A percentile compares a stretch with the other conserved stretches of the same genome.
Evolutionary conservation across 2,329 filamentous ascomycete species (phyloP).

Genomic region (Cylindrodendrum hubeiense): DNA sequence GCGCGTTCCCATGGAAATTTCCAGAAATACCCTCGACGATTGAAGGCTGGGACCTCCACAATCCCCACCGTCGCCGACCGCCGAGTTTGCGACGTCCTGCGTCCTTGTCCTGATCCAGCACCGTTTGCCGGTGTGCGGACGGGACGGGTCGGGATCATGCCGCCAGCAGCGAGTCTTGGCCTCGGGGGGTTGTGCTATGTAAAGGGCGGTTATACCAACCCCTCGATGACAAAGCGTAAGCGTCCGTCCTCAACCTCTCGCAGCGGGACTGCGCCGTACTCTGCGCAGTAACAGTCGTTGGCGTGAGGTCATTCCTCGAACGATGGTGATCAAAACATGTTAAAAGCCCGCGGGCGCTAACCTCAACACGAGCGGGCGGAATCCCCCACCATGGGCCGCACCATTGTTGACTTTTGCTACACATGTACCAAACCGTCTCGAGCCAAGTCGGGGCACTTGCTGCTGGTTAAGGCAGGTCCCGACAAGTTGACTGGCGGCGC

Average conservation of each 20-base stretch:
- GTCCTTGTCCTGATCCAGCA: not conserved
- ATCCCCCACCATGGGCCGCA: not conserved
- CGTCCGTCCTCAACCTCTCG: not conserved
- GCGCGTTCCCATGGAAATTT: not conserved
- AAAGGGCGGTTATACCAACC: not conserved
- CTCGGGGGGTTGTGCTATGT: not conserved
- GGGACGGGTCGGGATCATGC: not conserved
- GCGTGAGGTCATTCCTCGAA: conserved; percentile 34
- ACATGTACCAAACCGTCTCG: conserved; percentile 5
- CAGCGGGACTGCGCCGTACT: conserved; percentile 20
- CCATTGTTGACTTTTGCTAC: not conserved
- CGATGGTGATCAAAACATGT: conserved; percentile 24
- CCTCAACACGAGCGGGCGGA: not conserved
- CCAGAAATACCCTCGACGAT: not conserved
- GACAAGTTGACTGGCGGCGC: conserved; percentile 1
- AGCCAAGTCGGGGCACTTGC: conserved; percentile 1
- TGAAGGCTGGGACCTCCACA: conserved; percentile 11
- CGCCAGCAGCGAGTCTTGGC: not conserved
- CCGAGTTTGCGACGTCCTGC: not conserved
- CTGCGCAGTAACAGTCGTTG: conserved; percentile 2
- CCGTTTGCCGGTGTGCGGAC: not conserved
- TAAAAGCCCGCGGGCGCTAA: conserved; percentile 14
- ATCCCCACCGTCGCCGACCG: conserved; percentile 13
- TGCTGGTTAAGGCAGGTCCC: conserved; percentile 21
- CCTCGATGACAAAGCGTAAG: conserved; percentile 6